Base-by-base conservation (phyloP, 352 stramenopile genomes). In the Phytophthora cactorum region DNA sequence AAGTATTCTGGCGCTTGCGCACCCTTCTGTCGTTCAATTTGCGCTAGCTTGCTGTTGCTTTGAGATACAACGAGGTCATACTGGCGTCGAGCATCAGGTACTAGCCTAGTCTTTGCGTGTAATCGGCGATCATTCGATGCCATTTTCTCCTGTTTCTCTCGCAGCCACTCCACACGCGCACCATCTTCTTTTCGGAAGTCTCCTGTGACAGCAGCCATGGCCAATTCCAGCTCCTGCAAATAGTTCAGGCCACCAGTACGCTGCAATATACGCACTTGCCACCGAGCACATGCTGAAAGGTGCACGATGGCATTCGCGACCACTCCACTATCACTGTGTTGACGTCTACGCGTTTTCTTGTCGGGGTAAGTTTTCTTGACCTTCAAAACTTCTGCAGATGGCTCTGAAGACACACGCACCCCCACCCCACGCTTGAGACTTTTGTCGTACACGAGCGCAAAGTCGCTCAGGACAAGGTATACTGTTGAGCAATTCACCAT, bases 201-300 rank as follows among this genome's bases (percentile, higher is more conserved):
- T 32, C 61, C 66, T 28, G 44, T 50, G 9, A 70, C 54, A 27
- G 60, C 66, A 12, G 54, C 54, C 29, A 74, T 70, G 6, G 66
- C 61, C 44, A 53, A 38, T 50, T 74, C 66, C 15, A 74, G 17
- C 12, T 74, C 60, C n/a, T 74, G 60, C 54, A 74, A 57, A 45
- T 70, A 66, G 28, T 58, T 59, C 3, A 50, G 11, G 2, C 57
- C 47, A 38, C 66, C 55, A 25, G 43, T 52, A 10, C 77, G 82
- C 49, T 77, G 70, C 29, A 90, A 57, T 38, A 89, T 63, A 2
- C 82, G 79, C 44, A 89, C 76, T 70, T 90, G 82, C 82, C 82
- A 90, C 15, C 66, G 53, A 15, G 66, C 66, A 47, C 47, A 70
- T 0, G 38, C 49, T 14, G 66, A 63, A n/a, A 70, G 47, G 6